These are phyloP conservation scores for Spongispora temasekensis DNA, from an alignment of 1,284 basidiomycete species.

Conservation along the genomic window DNA sequence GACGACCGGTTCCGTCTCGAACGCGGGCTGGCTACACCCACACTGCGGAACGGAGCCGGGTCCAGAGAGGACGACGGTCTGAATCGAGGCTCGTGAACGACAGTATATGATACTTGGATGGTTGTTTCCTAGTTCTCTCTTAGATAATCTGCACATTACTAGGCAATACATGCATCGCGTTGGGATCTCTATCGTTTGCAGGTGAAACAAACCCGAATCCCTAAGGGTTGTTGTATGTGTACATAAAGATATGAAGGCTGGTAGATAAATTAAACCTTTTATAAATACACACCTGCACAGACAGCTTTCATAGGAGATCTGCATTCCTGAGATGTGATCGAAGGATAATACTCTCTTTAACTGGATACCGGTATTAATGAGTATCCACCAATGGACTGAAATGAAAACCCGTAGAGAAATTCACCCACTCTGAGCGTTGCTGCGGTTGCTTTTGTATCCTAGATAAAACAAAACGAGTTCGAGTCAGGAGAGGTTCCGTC, in stretches of 20 bases:
- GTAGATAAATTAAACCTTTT: constrained; percentile 3
- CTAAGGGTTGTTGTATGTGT: no score
- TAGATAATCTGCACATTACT: constrained; percentile 2
- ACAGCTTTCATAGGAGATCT: constrained; percentile 29
- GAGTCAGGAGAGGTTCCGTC: constrained; percentile 14
- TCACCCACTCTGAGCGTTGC: constrained; percentile 61
- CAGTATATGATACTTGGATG: no score
- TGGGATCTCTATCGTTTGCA: no score
- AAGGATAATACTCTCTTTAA: constrained; percentile 40
- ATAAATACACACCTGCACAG: constrained; percentile 2
- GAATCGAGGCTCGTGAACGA: constrained; percentile 2
- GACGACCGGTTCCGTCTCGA: constrained; percentile 56
- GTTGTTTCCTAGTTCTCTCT: constrained; percentile 8
- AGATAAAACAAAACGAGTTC: constrained; percentile 3
- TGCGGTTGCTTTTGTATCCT: constrained; percentile 74
- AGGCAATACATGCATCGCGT: not conserved
- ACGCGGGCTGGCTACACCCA: constrained; percentile 56
- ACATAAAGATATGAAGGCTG: no score
- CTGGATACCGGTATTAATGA: constrained; percentile 16
- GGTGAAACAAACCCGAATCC: no score
- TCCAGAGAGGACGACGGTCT: constrained; percentile 39
- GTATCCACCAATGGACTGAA: constrained; percentile 11
- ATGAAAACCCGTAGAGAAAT: constrained; percentile 19
- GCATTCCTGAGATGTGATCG: constrained; percentile 35
- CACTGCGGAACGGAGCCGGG: constrained; percentile 44